Evolutionary conservation across 2,329 filamentous ascomycete species (phyloP).

Genomic region (Ciborinia camelliae): DNA sequence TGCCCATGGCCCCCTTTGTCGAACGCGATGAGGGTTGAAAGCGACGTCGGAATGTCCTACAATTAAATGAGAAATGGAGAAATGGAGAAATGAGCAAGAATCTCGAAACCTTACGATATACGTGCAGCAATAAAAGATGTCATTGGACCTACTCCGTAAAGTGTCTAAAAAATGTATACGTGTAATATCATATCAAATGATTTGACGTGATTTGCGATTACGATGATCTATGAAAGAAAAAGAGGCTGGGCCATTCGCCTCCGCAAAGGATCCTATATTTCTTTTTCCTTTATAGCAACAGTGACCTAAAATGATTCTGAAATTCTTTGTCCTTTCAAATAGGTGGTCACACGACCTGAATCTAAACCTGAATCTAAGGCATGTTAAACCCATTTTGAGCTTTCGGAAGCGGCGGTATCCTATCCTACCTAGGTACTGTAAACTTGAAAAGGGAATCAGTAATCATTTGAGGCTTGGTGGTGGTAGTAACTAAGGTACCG

Average conservation of each 20-base stretch:
- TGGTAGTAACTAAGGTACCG: background rate
- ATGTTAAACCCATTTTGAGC: background rate
- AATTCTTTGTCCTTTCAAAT: background rate
- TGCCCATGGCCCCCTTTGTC: background rate
- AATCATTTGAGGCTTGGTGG: background rate
- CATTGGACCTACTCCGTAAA: background rate
- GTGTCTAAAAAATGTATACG: background rate
- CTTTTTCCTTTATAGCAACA: background rate
- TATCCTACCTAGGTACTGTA: too few relatives aligned
- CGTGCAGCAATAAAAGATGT: background rate
- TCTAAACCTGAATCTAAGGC: background rate
- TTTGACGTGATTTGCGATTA: background rate
- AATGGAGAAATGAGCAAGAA: background rate
- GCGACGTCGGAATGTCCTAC: conserved; percentile 6
- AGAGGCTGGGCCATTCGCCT: conserved; percentile 12
- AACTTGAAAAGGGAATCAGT: too few relatives aligned
- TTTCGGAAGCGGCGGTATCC: conserved; percentile 4
- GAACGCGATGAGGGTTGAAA: background rate
- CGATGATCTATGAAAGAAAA: background rate
- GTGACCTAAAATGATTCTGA: background rate
- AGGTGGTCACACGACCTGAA: conserved; percentile 3
- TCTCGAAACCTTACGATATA: background rate
- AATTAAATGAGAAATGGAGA: background rate
- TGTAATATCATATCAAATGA: background rate
- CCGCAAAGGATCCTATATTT: background rate